These are phyloP conservation scores for Talaromyces funiculosus DNA, from an alignment of 2,329 filamentous ascomycete species.

Conservation along the genomic window DNA sequence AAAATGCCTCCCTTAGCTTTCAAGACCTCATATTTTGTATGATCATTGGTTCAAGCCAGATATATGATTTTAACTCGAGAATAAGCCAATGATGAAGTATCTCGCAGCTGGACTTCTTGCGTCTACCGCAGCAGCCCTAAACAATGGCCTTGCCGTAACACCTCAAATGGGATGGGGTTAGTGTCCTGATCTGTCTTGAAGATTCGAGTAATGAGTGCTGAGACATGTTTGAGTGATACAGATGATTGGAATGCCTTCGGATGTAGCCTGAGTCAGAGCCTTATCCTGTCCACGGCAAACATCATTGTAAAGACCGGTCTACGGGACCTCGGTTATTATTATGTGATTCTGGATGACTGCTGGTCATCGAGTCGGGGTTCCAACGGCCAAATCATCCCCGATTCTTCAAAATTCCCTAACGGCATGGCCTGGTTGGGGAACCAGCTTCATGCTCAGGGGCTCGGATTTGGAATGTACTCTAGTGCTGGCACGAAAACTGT, in stretches of 20 bases:
- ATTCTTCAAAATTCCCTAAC: constrained; percentile 36
- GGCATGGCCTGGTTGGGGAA: constrained; percentile 40
- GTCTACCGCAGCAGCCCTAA: not conserved
- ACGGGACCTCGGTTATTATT: constrained; percentile 32
- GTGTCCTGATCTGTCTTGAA: not conserved
- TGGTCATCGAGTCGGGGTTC: constrained; percentile 42
- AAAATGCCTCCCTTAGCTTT: not conserved
- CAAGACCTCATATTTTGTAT: not conserved
- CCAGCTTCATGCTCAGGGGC: constrained; percentile 35
- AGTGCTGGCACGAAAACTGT: constrained; percentile 31
- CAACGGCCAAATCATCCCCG: constrained; percentile 10
- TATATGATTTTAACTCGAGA: not conserved
- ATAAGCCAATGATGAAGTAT: not conserved
- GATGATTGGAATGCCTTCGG: constrained; percentile 43
- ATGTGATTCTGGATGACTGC: constrained; percentile 44
- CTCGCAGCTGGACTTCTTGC: not conserved
- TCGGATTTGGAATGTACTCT: constrained; percentile 44
- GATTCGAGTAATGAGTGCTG: not conserved
- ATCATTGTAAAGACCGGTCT: constrained; percentile 41
- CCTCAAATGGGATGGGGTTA: constrained; percentile 15
- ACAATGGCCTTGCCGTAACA: constrained; percentile 8
- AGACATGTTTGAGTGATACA: not conserved
- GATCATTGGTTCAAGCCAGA: not conserved
- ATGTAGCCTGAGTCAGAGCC: constrained; percentile 45
- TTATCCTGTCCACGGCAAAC: constrained; percentile 45